Evolutionary conservation across 2,329 filamentous ascomycete species (phyloP).

Genomic region (Aspergillus hortae): DNA sequence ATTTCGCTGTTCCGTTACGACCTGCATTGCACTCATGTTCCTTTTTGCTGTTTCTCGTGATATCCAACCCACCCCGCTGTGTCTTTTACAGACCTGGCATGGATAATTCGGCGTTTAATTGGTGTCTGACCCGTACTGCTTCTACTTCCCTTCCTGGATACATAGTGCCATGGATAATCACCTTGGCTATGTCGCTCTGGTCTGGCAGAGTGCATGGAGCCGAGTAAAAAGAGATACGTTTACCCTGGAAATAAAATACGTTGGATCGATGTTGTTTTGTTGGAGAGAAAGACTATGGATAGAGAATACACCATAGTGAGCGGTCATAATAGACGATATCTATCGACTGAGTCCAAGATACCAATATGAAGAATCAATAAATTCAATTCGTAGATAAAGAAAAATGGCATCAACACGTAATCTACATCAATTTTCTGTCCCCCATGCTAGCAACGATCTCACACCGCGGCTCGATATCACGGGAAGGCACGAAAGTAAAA

Average conservation of each 20-base stretch:
- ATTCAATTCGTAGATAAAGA: not conserved
- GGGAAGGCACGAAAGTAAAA: not conserved
- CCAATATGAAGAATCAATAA: not conserved
- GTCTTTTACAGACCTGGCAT: constrained; percentile 24
- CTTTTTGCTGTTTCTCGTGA: constrained; percentile 15
- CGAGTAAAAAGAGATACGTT: not conserved
- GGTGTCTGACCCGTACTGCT: constrained; percentile 13
- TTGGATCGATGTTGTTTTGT: not conserved
- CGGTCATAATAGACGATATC: not conserved
- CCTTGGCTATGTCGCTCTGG: not conserved
- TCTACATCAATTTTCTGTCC: not conserved
- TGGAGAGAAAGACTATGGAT: not conserved
- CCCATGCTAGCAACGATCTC: not conserved
- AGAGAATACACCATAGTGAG: not conserved
- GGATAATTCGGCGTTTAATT: constrained; percentile 29
- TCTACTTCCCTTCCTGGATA: not conserved
- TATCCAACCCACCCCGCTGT: constrained; percentile 22
- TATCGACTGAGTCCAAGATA: not conserved
- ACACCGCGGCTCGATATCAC: not conserved
- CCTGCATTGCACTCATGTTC: constrained; percentile 19
- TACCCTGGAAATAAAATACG: not conserved
- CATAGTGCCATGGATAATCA: constrained; percentile 13
- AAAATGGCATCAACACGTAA: not conserved
- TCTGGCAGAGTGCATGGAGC: not conserved
- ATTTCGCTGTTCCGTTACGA: constrained; percentile 22